phyloP scores from a whole-genome alignment of 1,284 basidiomycete genomes.

The Marasmius oreades region DNA sequence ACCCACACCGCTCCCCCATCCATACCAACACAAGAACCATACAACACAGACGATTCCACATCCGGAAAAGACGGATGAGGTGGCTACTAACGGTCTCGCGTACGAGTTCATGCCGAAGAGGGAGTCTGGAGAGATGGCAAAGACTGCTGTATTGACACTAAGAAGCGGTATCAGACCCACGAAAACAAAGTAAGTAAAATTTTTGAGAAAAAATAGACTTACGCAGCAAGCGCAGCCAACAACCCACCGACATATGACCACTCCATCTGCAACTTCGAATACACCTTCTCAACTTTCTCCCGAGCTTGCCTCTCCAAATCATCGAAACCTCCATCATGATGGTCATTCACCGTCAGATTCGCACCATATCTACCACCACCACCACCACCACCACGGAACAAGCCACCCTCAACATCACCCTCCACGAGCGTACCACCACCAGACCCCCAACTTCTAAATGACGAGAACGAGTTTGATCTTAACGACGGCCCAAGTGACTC shows the following conservation, averaged over 20 bases:
- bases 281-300: constrained; percentile 46
- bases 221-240: constrained; percentile 53
- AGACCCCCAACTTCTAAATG: background rate
- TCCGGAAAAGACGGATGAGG: constrained; percentile 54
- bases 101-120: constrained; percentile 44
- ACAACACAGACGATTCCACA: constrained; percentile 57
- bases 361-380: background rate
- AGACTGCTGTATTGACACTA: constrained; percentile 52
- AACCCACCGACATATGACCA: constrained; percentile 50
- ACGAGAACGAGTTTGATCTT: background rate
- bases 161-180: background rate
- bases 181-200: background rate
- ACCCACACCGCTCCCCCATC: constrained; percentile 33
- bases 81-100: constrained; percentile 46
- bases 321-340: background rate
- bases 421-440: background rate
- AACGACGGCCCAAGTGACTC: background rate
- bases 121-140: constrained; percentile 52
- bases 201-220: constrained; percentile 16
- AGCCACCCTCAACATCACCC: background rate
- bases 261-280: constrained; percentile 39
- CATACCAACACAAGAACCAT: constrained; percentile 63
- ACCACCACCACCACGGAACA: background rate
- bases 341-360: background rate
- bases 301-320: constrained; percentile 32